Base-by-base conservation (phyloP, 148 eudicot genomes). In the Rheum nobile region DNA sequence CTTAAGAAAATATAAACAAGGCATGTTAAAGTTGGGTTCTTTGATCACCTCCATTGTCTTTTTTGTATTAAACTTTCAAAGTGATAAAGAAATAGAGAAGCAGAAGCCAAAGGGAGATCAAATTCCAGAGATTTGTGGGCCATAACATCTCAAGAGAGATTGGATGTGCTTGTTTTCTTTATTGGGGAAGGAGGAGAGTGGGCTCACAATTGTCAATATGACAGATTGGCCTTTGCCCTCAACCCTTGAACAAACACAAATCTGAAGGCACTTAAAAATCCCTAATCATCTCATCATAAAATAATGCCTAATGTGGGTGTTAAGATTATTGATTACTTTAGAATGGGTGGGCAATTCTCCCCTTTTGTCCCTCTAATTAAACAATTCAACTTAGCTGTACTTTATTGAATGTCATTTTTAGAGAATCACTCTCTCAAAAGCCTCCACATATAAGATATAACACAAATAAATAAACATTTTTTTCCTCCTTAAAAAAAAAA, bases 71-170 rank as follows among this genome's bases (percentile, higher is more conserved):
- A 59, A 59, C 67, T 26, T 57, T 59, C 16, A 29, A 35, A 65
- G 39, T 14, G 21, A 31, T 28, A 61, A 54, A 54, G 24, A 54
- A 54, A 54, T 22, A 8, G 26, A 54, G 68, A 24, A 61, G 37
- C 29, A 0, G 35, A 34, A 65, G 70, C 70, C 70, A 32, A 32
- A 65, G 34, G 69, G 39, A 65, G 70, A 65, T 65, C 70, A 65
- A 65, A 34, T 31, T 65, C 14, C 70, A 65, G 70, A 65, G 70
- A 65, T 65, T 65, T 65, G 70, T 65, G 70, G 70, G 70, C 38
- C 70, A 32, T 65, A 6, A 2, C 70, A 17, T 65, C 32, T 61
- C 26, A 29, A 61, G 37, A 5, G 37, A 61, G 68, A 61, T 61
- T 61, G 70, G 70, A 17, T 22, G 70, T 65, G 21, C 41, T 65